Evolutionary conservation across 2,329 filamentous ascomycete species (phyloP).

Genomic region (Colletotrichum trifolii): DNA sequence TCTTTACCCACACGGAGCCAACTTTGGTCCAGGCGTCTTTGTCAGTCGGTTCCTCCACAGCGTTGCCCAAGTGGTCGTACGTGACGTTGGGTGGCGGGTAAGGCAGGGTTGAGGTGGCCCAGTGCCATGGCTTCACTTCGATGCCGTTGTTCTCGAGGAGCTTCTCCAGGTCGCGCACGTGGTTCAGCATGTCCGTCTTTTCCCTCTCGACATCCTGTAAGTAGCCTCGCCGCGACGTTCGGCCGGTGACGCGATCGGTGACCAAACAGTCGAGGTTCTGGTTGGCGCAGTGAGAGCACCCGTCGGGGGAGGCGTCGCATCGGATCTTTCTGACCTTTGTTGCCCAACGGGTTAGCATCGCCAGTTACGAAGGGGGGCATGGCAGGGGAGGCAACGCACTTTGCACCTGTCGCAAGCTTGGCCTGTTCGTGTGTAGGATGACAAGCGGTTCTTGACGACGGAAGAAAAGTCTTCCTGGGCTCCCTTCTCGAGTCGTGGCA

Average conservation of each 20-base stretch:
- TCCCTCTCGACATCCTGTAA: slow-evolving; percentile 81
- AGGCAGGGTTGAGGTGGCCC: slow-evolving; percentile 33
- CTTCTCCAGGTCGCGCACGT: slow-evolving; percentile 75
- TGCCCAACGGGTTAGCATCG: not conserved
- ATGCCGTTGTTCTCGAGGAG: slow-evolving; percentile 70
- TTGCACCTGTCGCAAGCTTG: slow-evolving; percentile 93
- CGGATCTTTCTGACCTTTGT: slow-evolving; percentile 83
- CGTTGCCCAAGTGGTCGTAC: slow-evolving; percentile 42
- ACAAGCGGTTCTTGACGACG: slow-evolving; percentile 66
- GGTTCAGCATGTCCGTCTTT: slow-evolving; percentile 72
- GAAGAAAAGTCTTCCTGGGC: slow-evolving; percentile 62
- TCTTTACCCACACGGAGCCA: slow-evolving; percentile 50
- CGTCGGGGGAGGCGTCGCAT: slow-evolving; percentile 83
- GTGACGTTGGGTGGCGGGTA: slow-evolving; percentile 40
- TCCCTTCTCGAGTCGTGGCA: slow-evolving; percentile 60
- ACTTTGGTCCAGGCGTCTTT: slow-evolving; percentile 47
- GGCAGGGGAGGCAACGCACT: slow-evolving; percentile 56
- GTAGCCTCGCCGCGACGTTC: slow-evolving; percentile 82
- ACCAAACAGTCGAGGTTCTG: slow-evolving; percentile 83
- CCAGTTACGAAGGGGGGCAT: not conserved
- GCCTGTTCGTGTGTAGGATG: slow-evolving; percentile 73
- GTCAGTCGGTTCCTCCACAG: slow-evolving; percentile 38
- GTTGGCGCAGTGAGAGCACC: slow-evolving; percentile 83
- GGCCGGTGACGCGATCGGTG: slow-evolving; percentile 87
- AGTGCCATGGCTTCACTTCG: slow-evolving; percentile 65